Percentiles rank a stretch among this genome's conserved stretches.
phyloP scores from a whole-genome alignment of 116 monocot genomes.

The Phalaenopsis hybrid region DNA sequence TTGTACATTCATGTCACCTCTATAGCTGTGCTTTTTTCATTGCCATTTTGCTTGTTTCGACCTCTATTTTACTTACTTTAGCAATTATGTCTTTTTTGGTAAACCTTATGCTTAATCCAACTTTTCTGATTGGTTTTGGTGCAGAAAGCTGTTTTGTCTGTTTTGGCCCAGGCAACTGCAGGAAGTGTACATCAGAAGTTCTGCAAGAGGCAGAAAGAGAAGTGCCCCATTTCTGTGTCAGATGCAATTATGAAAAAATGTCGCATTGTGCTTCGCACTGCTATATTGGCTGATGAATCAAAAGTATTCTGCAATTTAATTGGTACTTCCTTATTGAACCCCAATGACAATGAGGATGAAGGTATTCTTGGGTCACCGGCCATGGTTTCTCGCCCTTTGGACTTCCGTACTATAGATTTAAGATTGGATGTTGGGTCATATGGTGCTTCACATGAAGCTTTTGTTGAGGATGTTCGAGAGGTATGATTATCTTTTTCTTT shows the following conservation, averaged over 20 bases:
- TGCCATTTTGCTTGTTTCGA: background rate
- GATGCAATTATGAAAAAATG: conserved; percentile 90
- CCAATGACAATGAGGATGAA: conserved; percentile 81
- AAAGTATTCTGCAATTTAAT: conserved; percentile 89
- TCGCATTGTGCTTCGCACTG: conserved; percentile 59
- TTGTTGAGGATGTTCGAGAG: conserved; percentile 88
- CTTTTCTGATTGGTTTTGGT: conserved; percentile 10
- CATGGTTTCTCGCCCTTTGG: conserved; percentile 86
- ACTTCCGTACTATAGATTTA: conserved; percentile 90
- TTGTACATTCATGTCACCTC: background rate
- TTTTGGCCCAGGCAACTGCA: conserved; percentile 47
- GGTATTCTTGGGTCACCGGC: conserved; percentile 94
- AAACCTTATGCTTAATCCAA: conserved; percentile 1
- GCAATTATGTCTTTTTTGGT: background rate
- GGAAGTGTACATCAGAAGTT: conserved; percentile 45
- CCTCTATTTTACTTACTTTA: background rate
- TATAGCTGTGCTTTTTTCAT: background rate
- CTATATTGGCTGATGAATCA: conserved; percentile 65
- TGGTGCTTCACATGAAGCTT: conserved; percentile 71
- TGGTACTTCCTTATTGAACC: conserved; percentile 49
- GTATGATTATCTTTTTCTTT: conserved; percentile 27
- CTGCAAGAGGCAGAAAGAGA: conserved; percentile 40
- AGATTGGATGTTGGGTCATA: conserved; percentile 78
- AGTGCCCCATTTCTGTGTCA: conserved; percentile 39
- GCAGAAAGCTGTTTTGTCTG: conserved; percentile 88